Conservation (phyloP, 495 filamentous ascomycete genomes). For the Daldinia childiae region DNA sequence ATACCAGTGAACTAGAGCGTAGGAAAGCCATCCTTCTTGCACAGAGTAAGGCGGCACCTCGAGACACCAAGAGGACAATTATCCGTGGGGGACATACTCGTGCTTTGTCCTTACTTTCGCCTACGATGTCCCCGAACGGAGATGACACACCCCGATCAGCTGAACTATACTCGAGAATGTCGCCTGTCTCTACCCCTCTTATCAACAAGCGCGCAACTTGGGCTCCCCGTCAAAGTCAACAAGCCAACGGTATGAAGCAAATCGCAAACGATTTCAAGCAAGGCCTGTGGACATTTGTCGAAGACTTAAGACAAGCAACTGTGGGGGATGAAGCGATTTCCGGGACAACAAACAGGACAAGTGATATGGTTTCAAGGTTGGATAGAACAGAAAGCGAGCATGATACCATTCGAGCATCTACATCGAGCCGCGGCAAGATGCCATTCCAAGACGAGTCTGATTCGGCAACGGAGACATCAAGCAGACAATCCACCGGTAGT, state of each 20-base stretch:
- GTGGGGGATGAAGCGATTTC: slow-evolving; percentile 88
- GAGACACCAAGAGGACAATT: slow-evolving; percentile 56
- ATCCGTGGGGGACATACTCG: slow-evolving; percentile 71
- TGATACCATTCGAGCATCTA: slow-evolving; percentile 51
- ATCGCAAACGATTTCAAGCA: slow-evolving; percentile 90
- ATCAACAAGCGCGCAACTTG: slow-evolving; percentile 59
- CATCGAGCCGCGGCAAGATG: slow-evolving; percentile 42
- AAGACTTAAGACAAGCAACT: slow-evolving; percentile 93
- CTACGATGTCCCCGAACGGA: slow-evolving; percentile 53
- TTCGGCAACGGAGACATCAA: slow-evolving; percentile 31
- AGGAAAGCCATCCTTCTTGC: slow-evolving; percentile 71
- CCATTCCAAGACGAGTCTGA: slow-evolving; percentile 37
- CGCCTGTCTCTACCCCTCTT: slow-evolving; percentile 29
- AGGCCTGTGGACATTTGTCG: slow-evolving; percentile 95
- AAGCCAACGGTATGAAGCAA: slow-evolving; percentile 67
- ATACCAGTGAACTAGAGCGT: slow-evolving; percentile 64
- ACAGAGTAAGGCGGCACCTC: slow-evolving; percentile 59
- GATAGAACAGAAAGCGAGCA: slow-evolving; percentile 46
- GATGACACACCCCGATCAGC: slow-evolving; percentile 43
- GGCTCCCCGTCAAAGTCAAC: slow-evolving; percentile 53
- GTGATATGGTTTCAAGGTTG: slow-evolving; percentile 39
- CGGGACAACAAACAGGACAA: slow-evolving; percentile 50
- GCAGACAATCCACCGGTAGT: slow-evolving; percentile 37
- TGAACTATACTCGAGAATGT: slow-evolving; percentile 38
- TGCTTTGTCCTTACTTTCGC: slow-evolving; percentile 85